Conservation (phyloP, 345 rosid genomes). For the Toxicodendron radicans region DNA sequence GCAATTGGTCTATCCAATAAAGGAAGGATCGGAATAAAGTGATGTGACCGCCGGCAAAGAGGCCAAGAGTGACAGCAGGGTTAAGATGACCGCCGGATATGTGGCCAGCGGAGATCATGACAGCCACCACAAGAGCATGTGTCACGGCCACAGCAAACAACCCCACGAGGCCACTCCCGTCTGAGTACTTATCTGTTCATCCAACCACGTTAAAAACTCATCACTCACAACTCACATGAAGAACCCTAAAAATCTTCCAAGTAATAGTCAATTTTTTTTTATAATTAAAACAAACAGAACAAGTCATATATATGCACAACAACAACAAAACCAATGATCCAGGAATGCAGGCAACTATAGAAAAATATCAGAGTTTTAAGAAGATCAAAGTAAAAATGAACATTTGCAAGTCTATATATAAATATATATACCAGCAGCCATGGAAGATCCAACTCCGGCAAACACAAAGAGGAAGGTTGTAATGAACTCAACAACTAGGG, state of each 20-base stretch:
- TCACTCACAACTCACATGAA: background rate
- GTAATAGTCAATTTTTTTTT: too few relatives aligned
- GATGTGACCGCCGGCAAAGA: slow-evolving; percentile 77
- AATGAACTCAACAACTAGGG: slow-evolving; percentile 76
- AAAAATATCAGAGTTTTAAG: too few relatives aligned
- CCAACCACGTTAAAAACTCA: background rate
- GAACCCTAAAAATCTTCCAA: too few relatives aligned
- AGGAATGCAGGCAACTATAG: background rate
- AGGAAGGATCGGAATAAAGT: slow-evolving; percentile 68
- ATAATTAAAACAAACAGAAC: too few relatives aligned
- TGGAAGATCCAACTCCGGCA: slow-evolving; percentile 80
- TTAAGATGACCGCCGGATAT: slow-evolving; percentile 94
- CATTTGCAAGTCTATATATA: too few relatives aligned
- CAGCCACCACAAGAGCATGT: slow-evolving; percentile 79
- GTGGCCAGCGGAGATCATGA: slow-evolving; percentile 86
- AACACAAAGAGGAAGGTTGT: slow-evolving; percentile 86
- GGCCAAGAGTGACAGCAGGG: slow-evolving; percentile 87
- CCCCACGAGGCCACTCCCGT: slow-evolving; percentile 49
- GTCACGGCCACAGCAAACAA: slow-evolving; percentile 78
- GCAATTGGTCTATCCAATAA: slow-evolving; percentile 71
- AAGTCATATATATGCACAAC: too few relatives aligned
- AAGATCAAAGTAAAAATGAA: too few relatives aligned
- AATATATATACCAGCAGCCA: slow-evolving; percentile 59
- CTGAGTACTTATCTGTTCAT: slow-evolving; percentile 41
- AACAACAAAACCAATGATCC: background rate